Evolutionary conservation across 2,329 filamentous ascomycete species (phyloP), one percentile per base, ranked within the genome.

Genomic region (Ambrosiella beaveri): DNA sequence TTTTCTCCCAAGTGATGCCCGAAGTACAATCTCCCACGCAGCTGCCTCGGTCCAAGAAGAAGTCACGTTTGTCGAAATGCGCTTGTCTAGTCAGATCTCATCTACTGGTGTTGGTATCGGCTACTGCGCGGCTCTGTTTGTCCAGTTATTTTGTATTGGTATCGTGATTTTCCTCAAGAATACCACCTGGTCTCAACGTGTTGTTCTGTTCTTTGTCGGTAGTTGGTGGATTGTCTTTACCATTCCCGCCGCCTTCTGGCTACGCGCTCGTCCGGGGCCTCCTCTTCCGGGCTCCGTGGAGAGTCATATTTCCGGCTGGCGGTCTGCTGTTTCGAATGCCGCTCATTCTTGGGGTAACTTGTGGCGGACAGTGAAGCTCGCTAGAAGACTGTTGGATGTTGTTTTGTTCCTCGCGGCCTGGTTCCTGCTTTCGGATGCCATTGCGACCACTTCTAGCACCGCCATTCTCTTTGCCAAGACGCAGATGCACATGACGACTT

Each of bases 381-480:
- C 91, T 2, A 76, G 84, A 12, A 77, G 79, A 9, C 75, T 91
- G 6, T 73, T 81, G 55, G 87, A 93, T 64, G 83, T 91, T 36
- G 72, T 86, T 36, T 73, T 91, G 6, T 93, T 93, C 67, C 77
- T 98, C 3, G 81, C 78, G 2, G 89, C 88, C 5, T 98, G 93
- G 93, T 96, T 98, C 67, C 76, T 98, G 37, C 77, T 98, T 1
- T 95, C 87, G 6, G 93, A 98, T 65, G 89, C 87, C 47, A 89
- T 97, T 62, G 93, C 93, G 7, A 97, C 93, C 0, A 91, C 95
- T 0, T 93, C 87, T 39, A 91, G 89, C 12, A 97, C 93, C 0
- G 93, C 93, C 0, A 89, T 97, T 36, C 76, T 98, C 8, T 98
- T 96, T 68, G 93, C 91, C 45, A 97, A 97, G 71, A 97, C 91